Conservation (phyloP, 2,329 filamentous ascomycete genomes). For the Trichoderma sp. region DNA sequence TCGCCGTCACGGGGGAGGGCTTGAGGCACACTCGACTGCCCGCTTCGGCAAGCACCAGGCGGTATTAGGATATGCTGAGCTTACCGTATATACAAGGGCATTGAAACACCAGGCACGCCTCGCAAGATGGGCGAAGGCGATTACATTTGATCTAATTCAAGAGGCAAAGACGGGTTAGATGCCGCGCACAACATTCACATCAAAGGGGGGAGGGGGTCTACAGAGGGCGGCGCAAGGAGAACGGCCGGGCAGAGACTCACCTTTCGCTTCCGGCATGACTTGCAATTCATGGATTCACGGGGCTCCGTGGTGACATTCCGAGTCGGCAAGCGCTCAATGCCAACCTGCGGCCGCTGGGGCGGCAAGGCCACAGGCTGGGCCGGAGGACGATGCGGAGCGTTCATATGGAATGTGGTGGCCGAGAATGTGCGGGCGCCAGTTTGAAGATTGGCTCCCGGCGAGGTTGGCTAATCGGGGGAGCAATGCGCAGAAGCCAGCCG, state of each 20-base stretch:
- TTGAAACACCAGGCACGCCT: constrained; percentile 87
- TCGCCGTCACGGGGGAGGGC: not conserved
- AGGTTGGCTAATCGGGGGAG: not conserved
- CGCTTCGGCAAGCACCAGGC: not conserved
- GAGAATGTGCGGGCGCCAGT: not conserved
- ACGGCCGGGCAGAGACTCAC: constrained; percentile 46
- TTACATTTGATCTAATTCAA: constrained; percentile 82
- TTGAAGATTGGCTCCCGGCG: not conserved
- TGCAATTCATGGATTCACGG: constrained; percentile 93
- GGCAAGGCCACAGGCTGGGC: constrained; percentile 59
- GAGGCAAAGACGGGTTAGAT: not conserved
- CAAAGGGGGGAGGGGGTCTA: constrained; percentile 18
- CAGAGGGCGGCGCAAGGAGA: not conserved
- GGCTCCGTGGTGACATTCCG: constrained; percentile 73
- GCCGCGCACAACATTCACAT: not conserved
- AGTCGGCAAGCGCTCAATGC: constrained; percentile 75
- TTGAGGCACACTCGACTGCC: not conserved
- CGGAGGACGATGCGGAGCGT: constrained; percentile 19
- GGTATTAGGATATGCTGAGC: constrained; percentile 27
- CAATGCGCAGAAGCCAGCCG: not conserved
- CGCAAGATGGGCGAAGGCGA: constrained; percentile 77
- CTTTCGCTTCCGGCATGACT: constrained; percentile 91
- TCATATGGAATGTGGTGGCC: not conserved
- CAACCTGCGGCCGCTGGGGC: constrained; percentile 73
- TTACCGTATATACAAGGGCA: constrained; percentile 86